Percentiles rank a stretch among this genome's conserved stretches.
phyloP scores from a whole-genome alignment of 805 yeast species.

The Wickerhamomyces chaumierensis region DNA sequence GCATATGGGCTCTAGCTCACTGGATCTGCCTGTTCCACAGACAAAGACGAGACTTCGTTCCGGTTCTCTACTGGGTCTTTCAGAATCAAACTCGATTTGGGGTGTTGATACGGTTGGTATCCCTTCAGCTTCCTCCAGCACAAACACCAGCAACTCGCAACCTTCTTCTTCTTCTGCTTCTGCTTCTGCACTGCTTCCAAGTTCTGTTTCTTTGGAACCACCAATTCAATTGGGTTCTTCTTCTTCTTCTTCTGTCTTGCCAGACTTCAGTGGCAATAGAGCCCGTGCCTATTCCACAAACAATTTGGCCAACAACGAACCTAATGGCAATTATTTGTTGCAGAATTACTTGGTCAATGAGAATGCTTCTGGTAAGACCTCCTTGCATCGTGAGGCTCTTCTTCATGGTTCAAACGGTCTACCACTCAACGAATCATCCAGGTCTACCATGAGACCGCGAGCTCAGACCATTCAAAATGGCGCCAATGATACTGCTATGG shows the following conservation, averaged over 20 bases:
- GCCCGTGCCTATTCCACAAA: constrained; percentile 18
- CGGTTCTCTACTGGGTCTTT: constrained; percentile 34
- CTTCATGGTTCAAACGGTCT: constrained; percentile 7
- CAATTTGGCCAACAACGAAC: constrained; percentile 13
- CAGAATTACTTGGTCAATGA: constrained; percentile 4
- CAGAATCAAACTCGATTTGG: constrained; percentile 45
- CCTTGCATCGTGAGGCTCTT: constrained; percentile 4
- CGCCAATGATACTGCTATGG: constrained; percentile 4
- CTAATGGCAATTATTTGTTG: constrained; percentile 4
- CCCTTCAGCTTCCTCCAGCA: not conserved
- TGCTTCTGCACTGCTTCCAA: not conserved
- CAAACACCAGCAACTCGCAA: not conserved
- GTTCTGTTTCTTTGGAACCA: not conserved
- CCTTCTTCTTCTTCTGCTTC: not conserved
- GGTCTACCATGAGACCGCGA: constrained; percentile 22
- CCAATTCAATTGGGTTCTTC: no score
- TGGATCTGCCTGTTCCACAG: constrained; percentile 1
- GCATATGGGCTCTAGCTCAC: constrained; percentile 5
- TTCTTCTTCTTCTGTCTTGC: no score
- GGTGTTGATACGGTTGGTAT: constrained; percentile 21
- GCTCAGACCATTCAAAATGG: constrained; percentile 29
- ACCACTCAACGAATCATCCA: constrained; percentile 2
- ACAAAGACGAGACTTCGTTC: constrained; percentile 35
- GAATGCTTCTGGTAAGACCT: no score
- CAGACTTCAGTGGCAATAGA: constrained; percentile 4